Evolutionary conservation across 208 protist genomes (phyloP).

Genomic region (Crithidia acanthocephali): DNA sequence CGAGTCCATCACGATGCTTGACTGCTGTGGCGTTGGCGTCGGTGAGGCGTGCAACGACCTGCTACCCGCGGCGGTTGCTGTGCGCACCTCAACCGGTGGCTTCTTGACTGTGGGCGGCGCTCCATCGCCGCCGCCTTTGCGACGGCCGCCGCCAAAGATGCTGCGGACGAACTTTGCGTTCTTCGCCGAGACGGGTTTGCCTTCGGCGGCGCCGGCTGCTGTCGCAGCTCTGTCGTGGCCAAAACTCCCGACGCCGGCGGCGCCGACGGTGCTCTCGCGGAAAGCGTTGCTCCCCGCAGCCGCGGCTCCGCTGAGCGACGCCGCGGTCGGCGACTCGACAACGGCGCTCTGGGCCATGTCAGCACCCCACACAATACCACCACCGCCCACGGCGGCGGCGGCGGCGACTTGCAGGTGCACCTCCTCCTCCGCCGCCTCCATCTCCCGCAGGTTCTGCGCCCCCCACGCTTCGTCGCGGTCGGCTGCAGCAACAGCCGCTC

Average conservation of each 20-base stretch:
- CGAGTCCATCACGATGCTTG: constrained; percentile 15
- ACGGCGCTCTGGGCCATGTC: not conserved
- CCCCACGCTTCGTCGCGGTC: constrained; percentile 29
- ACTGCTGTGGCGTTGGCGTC: not conserved
- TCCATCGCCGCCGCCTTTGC: not conserved
- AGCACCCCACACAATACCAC: constrained; percentile 20
- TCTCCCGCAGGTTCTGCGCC: constrained; percentile 14
- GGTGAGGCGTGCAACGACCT: not conserved
- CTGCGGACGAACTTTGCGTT: constrained; percentile 52
- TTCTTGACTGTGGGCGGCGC: not conserved
- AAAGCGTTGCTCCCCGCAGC: not conserved
- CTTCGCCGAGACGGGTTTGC: constrained; percentile 19
- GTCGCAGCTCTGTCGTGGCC: not conserved
- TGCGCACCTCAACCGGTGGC: no score
- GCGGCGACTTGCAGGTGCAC: constrained; percentile 24
- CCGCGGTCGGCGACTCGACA: not conserved
- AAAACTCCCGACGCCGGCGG: not conserved
- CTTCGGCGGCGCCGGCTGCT: not conserved
- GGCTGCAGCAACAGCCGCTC: constrained; percentile 21
- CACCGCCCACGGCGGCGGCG: constrained; percentile 2
- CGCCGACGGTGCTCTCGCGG: not conserved
- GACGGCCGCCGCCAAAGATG: constrained; percentile 55
- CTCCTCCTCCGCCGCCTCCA: constrained; percentile 24
- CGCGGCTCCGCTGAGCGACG: not conserved
- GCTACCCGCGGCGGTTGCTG: no score